Percentiles rank a stretch among this genome's conserved stretches.
phyloP scores from a whole-genome alignment of 2,329 filamentous ascomycete species.

The Paracoccidioides lutzii region DNA sequence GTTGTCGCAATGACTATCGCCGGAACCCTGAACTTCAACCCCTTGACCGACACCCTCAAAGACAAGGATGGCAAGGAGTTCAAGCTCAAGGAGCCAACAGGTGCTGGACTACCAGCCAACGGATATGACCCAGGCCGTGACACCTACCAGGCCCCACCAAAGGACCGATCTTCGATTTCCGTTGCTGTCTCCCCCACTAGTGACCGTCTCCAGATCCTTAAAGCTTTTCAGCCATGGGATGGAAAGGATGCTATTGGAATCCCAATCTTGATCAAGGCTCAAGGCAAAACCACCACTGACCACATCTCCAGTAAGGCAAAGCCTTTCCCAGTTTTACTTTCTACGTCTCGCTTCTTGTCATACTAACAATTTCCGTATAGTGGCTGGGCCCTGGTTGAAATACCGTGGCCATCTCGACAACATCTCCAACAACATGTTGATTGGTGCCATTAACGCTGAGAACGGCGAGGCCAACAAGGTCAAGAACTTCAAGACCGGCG shows the following conservation, averaged over 20 bases:
- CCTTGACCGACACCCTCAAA: constrained; percentile 79
- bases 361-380: constrained; percentile 14
- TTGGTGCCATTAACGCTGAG: constrained; percentile 88
- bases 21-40: constrained; percentile 84
- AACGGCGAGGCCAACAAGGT: constrained; percentile 98
- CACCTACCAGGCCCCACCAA: constrained; percentile 91
- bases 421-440: constrained; percentile 99
- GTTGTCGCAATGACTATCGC: constrained; percentile 78
- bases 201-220: constrained; percentile 85
- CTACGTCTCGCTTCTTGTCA: neutral
- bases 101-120: constrained; percentile 61
- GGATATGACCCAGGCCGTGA: constrained; percentile 87
- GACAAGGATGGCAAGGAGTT: constrained; percentile 96
- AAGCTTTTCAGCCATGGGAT: constrained; percentile 78
- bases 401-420: constrained; percentile 98
- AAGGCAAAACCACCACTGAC: constrained; percentile 94
- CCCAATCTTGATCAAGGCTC: constrained; percentile 88
- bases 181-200: constrained; percentile 80
- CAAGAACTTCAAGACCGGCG: constrained; percentile 74
- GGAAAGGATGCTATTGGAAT: constrained; percentile 76
- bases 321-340: neutral
- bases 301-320: constrained; percentile 60
- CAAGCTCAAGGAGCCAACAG: constrained; percentile 65
- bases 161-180: constrained; percentile 56
- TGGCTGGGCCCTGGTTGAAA: constrained; percentile 95